Base-by-base conservation (phyloP, 2,329 filamentous ascomycete species). In the Chaetomium sp. region DNA sequence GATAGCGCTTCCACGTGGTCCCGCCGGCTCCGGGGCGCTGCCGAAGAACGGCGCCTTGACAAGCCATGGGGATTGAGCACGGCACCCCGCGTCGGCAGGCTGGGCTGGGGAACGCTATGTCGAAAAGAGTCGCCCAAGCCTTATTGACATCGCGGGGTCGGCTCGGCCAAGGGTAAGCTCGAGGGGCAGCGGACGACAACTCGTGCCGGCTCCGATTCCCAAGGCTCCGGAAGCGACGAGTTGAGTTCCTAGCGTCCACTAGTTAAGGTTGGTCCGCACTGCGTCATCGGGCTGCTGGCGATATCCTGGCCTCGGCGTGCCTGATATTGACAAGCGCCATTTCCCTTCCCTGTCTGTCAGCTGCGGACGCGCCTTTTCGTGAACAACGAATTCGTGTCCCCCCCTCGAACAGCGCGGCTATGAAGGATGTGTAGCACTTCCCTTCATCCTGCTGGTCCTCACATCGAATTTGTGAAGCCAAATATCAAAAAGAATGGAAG, bases 1-100 rank as follows among this genome's bases (percentile, higher is more conserved):
- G 51, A 57, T 51, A 51, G 34, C 46, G 55, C 51, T 57, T 44
- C n/a, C 38, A 48, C 37, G 38, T 44, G 34, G 38, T 2, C n/a
- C 33, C 32, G 46, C 55, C 42, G 51, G 50, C 51, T 44, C 54
- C 48, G 44, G 54, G 50, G 47, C 6, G 36, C 10, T 50, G 47
- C 43, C 33, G 48, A 37, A 55, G 47, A 41, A 14, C 27, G 6
- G 40, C 35, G 10, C 34, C 19, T 51, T 41, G 54, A 49, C 43
- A 5, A 38, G 44, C 45, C 49, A 52, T 32, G 54, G 50, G 50
- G 50, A 43, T 41, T n/a, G 19, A 33, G n/a, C 10, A 5, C 19
- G 38, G 27, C 7, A 42, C 51, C 51, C 43, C 51, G 51, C 52
- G 52, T 48, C 49, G 3, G 19, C 43, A 49, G 44, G 43, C 11